Evolutionary conservation across 2,329 filamentous ascomycete species (phyloP).

Genomic region (Fusarium robinianum): DNA sequence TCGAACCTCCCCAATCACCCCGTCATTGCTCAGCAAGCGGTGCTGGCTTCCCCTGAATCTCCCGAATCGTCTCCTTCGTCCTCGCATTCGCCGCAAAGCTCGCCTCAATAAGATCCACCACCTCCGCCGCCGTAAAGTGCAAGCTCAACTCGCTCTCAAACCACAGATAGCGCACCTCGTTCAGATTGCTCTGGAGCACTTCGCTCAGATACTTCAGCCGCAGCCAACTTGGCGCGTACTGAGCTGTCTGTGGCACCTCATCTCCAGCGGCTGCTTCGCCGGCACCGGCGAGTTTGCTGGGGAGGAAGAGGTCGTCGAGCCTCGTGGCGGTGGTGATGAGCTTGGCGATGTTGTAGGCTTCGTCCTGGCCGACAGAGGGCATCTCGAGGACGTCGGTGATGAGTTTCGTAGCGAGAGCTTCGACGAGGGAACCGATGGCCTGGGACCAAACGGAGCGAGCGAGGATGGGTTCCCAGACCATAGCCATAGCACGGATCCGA

Average conservation of each 20-base stretch:
- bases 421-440: conserved; percentile 63
- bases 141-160: conserved; percentile 67
- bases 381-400: conserved; percentile 66
- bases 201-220: conserved; percentile 67
- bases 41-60: conserved; percentile 58
- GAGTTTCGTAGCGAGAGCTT: conserved; percentile 63
- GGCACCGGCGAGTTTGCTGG: conserved; percentile 43
- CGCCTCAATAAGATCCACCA: conserved; percentile 64
- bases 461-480: conserved; percentile 62
- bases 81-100: conserved; percentile 68
- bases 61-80: conserved; percentile 60
- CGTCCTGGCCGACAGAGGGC: conserved; percentile 64
- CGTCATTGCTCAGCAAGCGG: conserved; percentile 38
- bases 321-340: conserved; percentile 61
- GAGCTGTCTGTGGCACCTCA: conserved; percentile 59
- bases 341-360: conserved; percentile 64
- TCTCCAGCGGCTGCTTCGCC: conserved; percentile 36
- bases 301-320: conserved; percentile 64
- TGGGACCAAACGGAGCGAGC: conserved; percentile 66
- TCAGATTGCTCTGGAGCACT: conserved; percentile 68
- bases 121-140: conserved; percentile 64
- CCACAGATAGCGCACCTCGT: conserved; percentile 67
- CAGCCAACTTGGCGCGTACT: conserved; percentile 66
- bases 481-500: conserved; percentile 58
- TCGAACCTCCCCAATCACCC: no score